A percentile compares a stretch with the other conserved stretches of the same genome.
These are phyloP conservation scores for Diplodia mutila DNA, from an alignment of 2,329 filamentous ascomycete species.

Conservation along the genomic window DNA sequence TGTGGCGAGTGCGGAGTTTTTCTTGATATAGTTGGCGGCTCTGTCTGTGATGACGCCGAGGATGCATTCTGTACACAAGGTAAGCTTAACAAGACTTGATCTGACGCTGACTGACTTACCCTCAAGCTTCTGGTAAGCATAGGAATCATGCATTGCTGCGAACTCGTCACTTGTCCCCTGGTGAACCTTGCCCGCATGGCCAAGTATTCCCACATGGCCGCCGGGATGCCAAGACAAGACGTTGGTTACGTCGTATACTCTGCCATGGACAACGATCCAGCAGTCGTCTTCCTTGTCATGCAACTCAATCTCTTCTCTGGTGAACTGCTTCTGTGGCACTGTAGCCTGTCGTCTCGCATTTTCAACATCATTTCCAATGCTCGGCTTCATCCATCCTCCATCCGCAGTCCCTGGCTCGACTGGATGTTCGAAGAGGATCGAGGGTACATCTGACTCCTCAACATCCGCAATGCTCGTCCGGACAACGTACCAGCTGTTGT, in stretches of 20 bases:
- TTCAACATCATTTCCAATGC: conserved; percentile 50
- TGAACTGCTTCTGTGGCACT: conserved; percentile 56
- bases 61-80: conserved; percentile 49
- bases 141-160: conserved; percentile 56
- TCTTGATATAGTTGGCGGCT: conserved; percentile 51
- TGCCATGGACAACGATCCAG: conserved; percentile 59
- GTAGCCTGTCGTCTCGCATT: conserved; percentile 50
- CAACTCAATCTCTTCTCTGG: conserved; percentile 58
- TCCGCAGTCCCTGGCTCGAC: conserved; percentile 46
- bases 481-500: conserved; percentile 57
- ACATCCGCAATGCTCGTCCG: conserved; percentile 45
- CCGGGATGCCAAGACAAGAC: conserved; percentile 56
- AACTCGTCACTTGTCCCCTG: conserved; percentile 56
- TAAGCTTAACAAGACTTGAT: neutral
- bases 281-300: conserved; percentile 54
- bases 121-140: conserved; percentile 55
- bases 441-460: conserved; percentile 37
- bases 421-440: conserved; percentile 53
- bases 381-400: conserved; percentile 58
- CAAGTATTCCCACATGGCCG: conserved; percentile 53
- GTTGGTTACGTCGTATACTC: conserved; percentile 56
- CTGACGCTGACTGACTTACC: conserved; percentile 27
- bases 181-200: conserved; percentile 56
- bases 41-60: conserved; percentile 57
- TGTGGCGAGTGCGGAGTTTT: conserved; percentile 47